Base-by-base conservation (phyloP, 768 basidiomycete genomes). In the Psilocybe cubensis region DNA sequence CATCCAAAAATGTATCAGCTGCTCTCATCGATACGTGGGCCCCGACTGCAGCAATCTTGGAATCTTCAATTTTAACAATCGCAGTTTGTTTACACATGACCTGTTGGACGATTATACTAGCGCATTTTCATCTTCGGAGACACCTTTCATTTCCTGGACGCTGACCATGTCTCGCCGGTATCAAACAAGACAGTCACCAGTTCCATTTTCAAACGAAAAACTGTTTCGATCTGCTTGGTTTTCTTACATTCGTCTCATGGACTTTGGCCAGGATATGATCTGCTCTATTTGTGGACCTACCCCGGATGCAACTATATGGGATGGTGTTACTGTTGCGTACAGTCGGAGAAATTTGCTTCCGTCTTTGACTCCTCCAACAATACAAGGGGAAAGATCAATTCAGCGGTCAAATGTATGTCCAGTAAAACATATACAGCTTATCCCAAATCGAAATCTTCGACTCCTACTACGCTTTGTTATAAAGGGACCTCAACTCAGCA, bases 51-150 rank as follows among this genome's bases (percentile, higher is more conserved):
- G 55, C 6, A 50, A 63, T 2, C 11, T 63, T 9, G 73, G 74
- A 1, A 9, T 76, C 1, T 74, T 77, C 57, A 77, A 77, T 56
- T 67, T 63, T 33, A 74, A 76, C 41, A 74, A 75, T 58, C 50
- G 40, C 2, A 46, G 58, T 3, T 31, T 75, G 3, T 67, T 75
- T 49, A 58, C 73, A 2, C 72, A 75, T 42, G 65, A 73, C 12
- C 57, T 76, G 3, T 60, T 77, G 3, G 67, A 77, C 25, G 70
- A 71, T 33, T 77, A 74, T 44, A 74, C 72, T 1, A 64, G 58
- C 21, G 57, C 60, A 0, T 76, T 58, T 48, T 72, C 70, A 11
- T 52, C 68, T 9, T 76, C 75, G 1, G 73, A 77, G 59, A 75
- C 68, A 0, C 74, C 73, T 1, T 76, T 77, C 53, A 54, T 61